Percentiles rank a stretch among this genome's conserved stretches.
Evolutionary conservation across 1,139 yeast genomes (phyloP).

Genomic region (Tardiomyces digboiensis): DNA sequence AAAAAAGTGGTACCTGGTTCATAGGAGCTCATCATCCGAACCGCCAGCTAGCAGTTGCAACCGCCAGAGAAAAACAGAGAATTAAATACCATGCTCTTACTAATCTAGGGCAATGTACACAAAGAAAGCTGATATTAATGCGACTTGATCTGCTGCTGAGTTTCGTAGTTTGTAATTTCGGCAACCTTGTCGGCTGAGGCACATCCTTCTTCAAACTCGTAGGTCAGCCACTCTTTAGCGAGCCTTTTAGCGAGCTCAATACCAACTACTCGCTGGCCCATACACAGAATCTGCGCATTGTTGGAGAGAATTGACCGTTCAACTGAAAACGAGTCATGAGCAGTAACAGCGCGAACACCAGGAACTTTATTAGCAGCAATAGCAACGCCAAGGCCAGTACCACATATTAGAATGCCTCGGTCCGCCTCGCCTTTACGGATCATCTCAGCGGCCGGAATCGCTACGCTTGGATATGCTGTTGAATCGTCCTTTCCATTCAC

Average conservation of each 20-base stretch:
- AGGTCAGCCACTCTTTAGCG: constrained; percentile 36
- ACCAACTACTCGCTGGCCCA: constrained; percentile 42
- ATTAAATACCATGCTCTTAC: neutral
- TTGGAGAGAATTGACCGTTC: constrained; percentile 37
- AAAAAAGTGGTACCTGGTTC: too few species aligned
- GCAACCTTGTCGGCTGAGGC: constrained; percentile 37
- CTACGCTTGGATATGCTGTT: constrained; percentile 35
- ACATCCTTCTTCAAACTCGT: constrained; percentile 30
- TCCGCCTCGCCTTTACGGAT: constrained; percentile 33
- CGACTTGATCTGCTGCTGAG: constrained; percentile 1
- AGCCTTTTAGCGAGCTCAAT: constrained; percentile 35
- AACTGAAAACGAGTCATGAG: constrained; percentile 39
- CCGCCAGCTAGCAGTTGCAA: too few species aligned
- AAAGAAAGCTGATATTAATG: too few species aligned
- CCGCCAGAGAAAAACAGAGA: too few species aligned
- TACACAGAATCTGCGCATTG: constrained; percentile 36
- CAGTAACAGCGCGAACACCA: constrained; percentile 41
- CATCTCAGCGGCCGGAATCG: constrained; percentile 34
- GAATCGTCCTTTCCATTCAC: constrained; percentile 23
- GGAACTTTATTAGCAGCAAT: constrained; percentile 38
- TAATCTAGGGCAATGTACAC: neutral
- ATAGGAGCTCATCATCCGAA: too few species aligned
- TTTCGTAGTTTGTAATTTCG: constrained; percentile 26
- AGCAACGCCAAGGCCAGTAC: constrained; percentile 41
- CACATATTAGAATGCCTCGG: constrained; percentile 37